Base-by-base conservation (phyloP, 345 rosid species). In the Geranium brycei region DNA sequence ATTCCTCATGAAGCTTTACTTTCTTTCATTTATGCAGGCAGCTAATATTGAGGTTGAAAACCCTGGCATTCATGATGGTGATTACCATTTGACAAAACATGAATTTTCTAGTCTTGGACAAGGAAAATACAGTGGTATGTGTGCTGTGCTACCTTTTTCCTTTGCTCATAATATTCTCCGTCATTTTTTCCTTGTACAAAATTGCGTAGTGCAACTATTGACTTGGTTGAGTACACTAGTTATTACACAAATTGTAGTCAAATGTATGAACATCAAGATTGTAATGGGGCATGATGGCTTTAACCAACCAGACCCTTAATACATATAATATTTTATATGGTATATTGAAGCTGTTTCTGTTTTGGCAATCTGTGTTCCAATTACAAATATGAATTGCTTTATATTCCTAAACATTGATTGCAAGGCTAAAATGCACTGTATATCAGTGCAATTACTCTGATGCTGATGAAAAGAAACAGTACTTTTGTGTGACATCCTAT, bases 121-220 rank as follows among this genome's bases (percentile, higher is more conserved):
- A 69, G 89, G 87, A 74, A 88, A 93, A 63, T 90, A 81, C 73
- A 82, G 95, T 73, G 99, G 99, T 90, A 83, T 51, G 69, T 66
- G 55, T 32, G 8, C 4, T 28, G 35, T 10, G 23, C 19, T 23
- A 31, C 57, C 51, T 62, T 58, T 58, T 47, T 13, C 57, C n/a
- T 55, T 60, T 23, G 8, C 31, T 5, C 11, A 53, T 12, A 30
- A 17, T 15, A 1, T n/a, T n/a, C n/a, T 19, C 6, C 28, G 12
- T 23, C 19, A 17, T 14, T 41, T 16, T 56, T 51, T 47, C 31
- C 7, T n/a, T 15, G 40, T 57, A 56, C 11, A 23, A 30, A n/a
- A 30, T 12, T 65, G 38, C 17, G 6, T 16, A 17, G 18, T 15
- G 8, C 19, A 57, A 28, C 17, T 57, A 11, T 55, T 12, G 17